phyloP scores from a whole-genome alignment of 257 asterid species.

The Solanum pennellii region DNA sequence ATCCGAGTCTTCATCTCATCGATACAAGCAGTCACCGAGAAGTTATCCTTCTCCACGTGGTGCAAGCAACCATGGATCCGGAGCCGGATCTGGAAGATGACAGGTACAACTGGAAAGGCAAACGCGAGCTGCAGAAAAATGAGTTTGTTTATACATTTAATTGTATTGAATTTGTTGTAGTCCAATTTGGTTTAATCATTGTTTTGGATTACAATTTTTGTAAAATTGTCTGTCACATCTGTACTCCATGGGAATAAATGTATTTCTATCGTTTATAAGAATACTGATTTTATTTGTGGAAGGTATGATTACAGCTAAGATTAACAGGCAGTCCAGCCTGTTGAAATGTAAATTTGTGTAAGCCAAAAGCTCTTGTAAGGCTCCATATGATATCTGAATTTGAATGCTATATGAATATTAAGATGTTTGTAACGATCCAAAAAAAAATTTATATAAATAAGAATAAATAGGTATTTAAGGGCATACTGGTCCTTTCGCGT shows the following conservation, averaged over 20 bases:
- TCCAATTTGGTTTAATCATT: neutral
- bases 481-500: no score
- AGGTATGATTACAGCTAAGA: neutral
- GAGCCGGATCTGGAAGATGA: slow-evolving; percentile 13
- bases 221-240: neutral
- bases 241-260: neutral
- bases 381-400: no score
- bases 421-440: no score
- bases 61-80: neutral
- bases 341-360: neutral
- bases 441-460: no score
- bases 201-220: neutral
- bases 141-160: neutral
- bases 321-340: neutral
- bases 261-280: neutral
- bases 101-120: neutral
- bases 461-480: no score
- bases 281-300: neutral
- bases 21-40: neutral
- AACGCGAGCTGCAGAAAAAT: neutral
- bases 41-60: slow-evolving; percentile 7
- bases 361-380: neutral
- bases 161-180: neutral
- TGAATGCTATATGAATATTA: neutral
- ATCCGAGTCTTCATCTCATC: slow-evolving; percentile 1